Evolutionary conservation across 257 asterid species (phyloP).

Genomic region (Penstemon barbatus): DNA sequence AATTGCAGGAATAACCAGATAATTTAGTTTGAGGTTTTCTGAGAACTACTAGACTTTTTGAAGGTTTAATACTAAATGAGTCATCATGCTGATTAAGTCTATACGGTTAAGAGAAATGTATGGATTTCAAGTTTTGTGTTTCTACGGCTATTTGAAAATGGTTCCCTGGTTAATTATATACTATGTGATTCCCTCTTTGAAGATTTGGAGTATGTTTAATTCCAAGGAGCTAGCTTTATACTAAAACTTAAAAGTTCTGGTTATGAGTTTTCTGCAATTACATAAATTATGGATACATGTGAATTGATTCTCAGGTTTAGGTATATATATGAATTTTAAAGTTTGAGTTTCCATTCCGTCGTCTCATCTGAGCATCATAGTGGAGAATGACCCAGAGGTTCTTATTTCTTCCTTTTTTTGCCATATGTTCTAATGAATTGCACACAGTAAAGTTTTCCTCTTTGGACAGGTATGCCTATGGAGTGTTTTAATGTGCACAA

Average conservation of each 20-base stretch:
- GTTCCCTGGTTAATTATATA: background rate
- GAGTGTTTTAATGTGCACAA: constrained; percentile 65
- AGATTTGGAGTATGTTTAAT: constrained; percentile 1
- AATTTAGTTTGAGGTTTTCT: background rate
- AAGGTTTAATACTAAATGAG: background rate
- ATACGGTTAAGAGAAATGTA: background rate
- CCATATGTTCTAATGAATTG: constrained; percentile 6
- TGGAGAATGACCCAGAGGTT: constrained; percentile 89
- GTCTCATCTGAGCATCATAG: constrained; percentile 31
- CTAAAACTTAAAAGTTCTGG: background rate
- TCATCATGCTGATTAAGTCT: background rate
- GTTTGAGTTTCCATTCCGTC: constrained; percentile 7
- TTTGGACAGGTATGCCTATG: constrained; percentile 57
- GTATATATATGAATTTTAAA: background rate
- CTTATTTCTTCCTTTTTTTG: constrained; percentile 10
- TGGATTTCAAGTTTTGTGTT: background rate
- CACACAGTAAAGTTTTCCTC: background rate
- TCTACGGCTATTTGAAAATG: background rate
- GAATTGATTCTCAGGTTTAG: constrained; percentile 24
- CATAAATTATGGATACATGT: constrained; percentile 22
- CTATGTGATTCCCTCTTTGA: constrained; percentile 2
- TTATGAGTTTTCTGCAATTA: constrained; percentile 15
- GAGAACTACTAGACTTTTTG: background rate
- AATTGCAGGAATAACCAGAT: background rate
- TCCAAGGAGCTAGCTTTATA: background rate